Evolutionary conservation across 805 yeast species (phyloP).

Genomic region (Wickerhamomyces tratensis): DNA sequence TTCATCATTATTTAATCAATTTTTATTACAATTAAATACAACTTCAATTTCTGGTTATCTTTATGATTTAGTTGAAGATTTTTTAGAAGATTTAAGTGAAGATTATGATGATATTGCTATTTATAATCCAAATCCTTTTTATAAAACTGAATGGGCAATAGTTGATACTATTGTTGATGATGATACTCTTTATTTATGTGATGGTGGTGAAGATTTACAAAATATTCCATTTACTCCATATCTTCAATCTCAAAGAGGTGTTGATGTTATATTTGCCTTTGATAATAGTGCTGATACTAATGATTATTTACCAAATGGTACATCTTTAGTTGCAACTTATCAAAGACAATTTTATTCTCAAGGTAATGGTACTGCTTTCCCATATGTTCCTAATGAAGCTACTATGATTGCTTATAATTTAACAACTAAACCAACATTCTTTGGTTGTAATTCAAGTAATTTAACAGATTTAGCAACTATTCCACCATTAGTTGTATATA

Average conservation of each 20-base stretch:
- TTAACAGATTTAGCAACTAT: constrained; percentile 41
- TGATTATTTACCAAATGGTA: constrained; percentile 57
- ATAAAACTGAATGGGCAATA: constrained; percentile 28
- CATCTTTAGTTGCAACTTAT: constrained; percentile 46
- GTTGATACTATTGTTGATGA: constrained; percentile 27
- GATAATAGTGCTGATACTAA: constrained; percentile 61
- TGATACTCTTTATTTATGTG: constrained; percentile 43
- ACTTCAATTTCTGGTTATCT: constrained; percentile 39
- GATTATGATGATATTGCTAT: constrained; percentile 61
- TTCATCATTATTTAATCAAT: constrained; percentile 67
- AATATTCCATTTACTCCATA: constrained; percentile 58
- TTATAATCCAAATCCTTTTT: constrained; percentile 66
- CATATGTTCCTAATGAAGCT: constrained; percentile 65
- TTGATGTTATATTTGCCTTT: constrained; percentile 58
- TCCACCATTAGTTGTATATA: constrained; percentile 73
- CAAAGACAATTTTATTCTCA: constrained; percentile 44
- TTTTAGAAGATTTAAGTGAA: constrained; percentile 36
- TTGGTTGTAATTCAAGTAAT: constrained; percentile 69
- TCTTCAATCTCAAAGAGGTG: constrained; percentile 44
- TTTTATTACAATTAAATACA: constrained; percentile 46
- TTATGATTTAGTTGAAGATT: constrained; percentile 31
- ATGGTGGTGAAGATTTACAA: constrained; percentile 65
- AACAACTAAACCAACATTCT: constrained; percentile 65
- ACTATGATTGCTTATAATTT: constrained; percentile 53
- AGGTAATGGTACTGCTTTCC: constrained; percentile 58